These are phyloP conservation scores for Psilocybe cubensis DNA, from an alignment of 768 basidiomycete genomes.

Conservation along the genomic window DNA sequence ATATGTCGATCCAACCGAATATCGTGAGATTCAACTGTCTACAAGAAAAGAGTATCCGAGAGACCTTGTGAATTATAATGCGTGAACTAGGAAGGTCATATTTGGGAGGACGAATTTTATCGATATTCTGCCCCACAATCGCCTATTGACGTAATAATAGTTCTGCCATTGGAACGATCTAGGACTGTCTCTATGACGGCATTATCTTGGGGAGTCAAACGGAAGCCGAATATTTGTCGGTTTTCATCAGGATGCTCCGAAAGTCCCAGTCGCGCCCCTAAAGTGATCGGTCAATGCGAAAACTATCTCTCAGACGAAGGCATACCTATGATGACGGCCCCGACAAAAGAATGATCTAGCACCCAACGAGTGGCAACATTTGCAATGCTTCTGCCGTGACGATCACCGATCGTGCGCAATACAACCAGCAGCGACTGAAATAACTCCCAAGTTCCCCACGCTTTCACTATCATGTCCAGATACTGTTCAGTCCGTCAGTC, in stretches of 20 bases:
- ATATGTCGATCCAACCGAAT: neutral
- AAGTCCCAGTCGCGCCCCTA: constrained; percentile 75
- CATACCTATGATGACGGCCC: constrained; percentile 78
- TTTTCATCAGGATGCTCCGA: constrained; percentile 79
- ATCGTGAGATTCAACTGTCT: neutral
- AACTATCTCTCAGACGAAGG: neutral
- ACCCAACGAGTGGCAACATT: constrained; percentile 87
- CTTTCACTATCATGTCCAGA: constrained; percentile 79
- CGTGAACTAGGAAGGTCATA: neutral
- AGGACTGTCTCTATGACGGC: constrained; percentile 67
- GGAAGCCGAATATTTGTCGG: constrained; percentile 60
- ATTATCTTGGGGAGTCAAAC: constrained; percentile 58
- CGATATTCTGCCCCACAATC: constrained; percentile 90
- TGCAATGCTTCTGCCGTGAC: constrained; percentile 70
- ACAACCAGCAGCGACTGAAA: constrained; percentile 69
- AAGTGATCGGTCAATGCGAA: neutral
- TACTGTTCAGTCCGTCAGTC: constrained; percentile 50
- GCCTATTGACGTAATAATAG: constrained; percentile 69
- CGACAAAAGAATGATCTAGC: constrained; percentile 75
- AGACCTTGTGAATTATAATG: neutral
- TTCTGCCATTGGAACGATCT: constrained; percentile 59
- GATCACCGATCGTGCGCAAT: constrained; percentile 67
- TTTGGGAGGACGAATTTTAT: constrained; percentile 24
- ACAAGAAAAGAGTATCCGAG: neutral
- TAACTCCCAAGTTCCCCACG: constrained; percentile 78